These are phyloP conservation scores for Amphichorda felina DNA, from an alignment of 2,329 filamentous ascomycete genomes.

Conservation along the genomic window DNA sequence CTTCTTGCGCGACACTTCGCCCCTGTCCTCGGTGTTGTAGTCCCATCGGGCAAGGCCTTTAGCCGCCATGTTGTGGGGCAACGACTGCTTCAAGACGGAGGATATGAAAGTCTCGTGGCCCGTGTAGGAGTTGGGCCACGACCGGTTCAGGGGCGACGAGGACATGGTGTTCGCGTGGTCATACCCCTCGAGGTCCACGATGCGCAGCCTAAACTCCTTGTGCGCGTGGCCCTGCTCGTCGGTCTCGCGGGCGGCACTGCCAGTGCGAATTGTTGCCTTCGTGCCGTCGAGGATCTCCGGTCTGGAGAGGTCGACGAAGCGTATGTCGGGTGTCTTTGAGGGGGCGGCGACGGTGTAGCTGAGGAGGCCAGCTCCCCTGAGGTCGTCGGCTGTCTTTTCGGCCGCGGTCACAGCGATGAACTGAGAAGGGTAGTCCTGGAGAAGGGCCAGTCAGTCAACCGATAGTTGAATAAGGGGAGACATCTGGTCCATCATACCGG, in stretches of 20 bases:
- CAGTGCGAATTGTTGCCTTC: neutral
- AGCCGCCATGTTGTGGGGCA: slow-evolving; percentile 17
- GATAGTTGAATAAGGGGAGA: neutral
- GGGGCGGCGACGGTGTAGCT: slow-evolving; percentile 27
- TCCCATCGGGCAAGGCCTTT: slow-evolving; percentile 25
- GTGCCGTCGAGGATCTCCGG: slow-evolving; percentile 6
- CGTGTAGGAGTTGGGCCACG: slow-evolving; percentile 17
- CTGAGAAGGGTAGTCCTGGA: slow-evolving; percentile 28
- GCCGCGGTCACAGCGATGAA: slow-evolving; percentile 37
- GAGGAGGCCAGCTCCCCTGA: slow-evolving; percentile 34
- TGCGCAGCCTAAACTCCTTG: slow-evolving; percentile 28
- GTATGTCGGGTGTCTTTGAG: slow-evolving; percentile 13
- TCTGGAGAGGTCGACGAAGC: slow-evolving; percentile 18
- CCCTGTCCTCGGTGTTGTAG: neutral
- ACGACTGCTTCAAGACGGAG: slow-evolving; percentile 13
- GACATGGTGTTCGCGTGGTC: slow-evolving; percentile 24
- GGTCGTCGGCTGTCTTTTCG: slow-evolving; percentile 20
- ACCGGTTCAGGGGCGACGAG: slow-evolving; percentile 20
- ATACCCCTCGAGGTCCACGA: slow-evolving; percentile 25
- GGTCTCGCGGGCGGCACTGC: neutral
- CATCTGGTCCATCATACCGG: neutral
- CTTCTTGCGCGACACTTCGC: neutral
- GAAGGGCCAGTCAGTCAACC: neutral
- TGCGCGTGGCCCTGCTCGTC: slow-evolving; percentile 6
- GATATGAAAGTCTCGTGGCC: slow-evolving; percentile 15